Base-by-base conservation (phyloP, 2,329 filamentous ascomycete species). In the Remersonia thermophila region DNA sequence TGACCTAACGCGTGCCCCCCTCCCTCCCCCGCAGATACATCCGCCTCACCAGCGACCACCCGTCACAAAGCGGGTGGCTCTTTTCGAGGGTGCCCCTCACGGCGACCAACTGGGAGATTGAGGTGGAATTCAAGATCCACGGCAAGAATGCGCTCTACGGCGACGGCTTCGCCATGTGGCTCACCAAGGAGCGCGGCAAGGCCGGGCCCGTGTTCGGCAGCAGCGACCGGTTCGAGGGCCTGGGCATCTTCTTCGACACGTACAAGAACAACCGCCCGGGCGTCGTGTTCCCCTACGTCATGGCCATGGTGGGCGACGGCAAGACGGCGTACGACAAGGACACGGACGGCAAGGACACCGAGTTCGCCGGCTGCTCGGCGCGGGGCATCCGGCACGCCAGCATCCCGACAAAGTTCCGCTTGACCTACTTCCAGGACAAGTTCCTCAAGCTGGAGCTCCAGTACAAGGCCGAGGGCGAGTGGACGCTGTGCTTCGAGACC, bases 231-330 rank as follows among this genome's bases (percentile, higher is more conserved):
- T 98, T 96, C 51, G 89, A 98, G 58, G 91, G 91, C 4, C 71
- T 98, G 32, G 91, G 86, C 37, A 72, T 98, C 59, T 96, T 95
- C 66, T 75, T 98, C 63, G 91, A 98, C 58, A 98, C 91, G 30
- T 98, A 98, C 71, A 98, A 98, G 77, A 98, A 98, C 68, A 94
- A 95, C 66, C 78, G 91, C 11, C 89, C 91, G 1, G 91, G 91
- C 30, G 81, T 85, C 29, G 83, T 94, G 32, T 98, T 98, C 62
- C 91, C 91, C 34, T 95, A 94, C 55, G 81, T 98, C 52, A 95
- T 96, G 87, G 89, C 87, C 44, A 96, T 96, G 91, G 69, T 86
- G 48, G 91, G 91, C 41, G 91, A 98, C 57, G 89, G 91, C 43
- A 68, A 85, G 55, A 93, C 81, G 6, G 57, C 67, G 11, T 98